phyloP scores from a whole-genome alignment of 2,329 filamentous ascomycete species.

The Monosporascus sp. region DNA sequence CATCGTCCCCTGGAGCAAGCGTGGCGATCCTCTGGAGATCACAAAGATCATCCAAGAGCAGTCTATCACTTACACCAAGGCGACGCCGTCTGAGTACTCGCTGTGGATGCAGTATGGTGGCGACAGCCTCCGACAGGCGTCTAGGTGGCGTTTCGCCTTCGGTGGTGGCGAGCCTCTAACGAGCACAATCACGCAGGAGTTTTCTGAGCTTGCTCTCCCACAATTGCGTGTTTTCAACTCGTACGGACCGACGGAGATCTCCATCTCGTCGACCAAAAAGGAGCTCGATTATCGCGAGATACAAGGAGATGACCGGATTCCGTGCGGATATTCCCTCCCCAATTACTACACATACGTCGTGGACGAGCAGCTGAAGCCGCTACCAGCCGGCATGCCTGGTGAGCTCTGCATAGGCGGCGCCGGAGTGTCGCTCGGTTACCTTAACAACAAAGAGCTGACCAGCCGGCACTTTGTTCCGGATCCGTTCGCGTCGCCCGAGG shows the following conservation, averaged over 20 bases:
- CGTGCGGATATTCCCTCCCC: constrained; percentile 4
- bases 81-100: constrained; percentile 33
- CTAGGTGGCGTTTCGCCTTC: constrained; percentile 25
- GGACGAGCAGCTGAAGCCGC: constrained; percentile 27
- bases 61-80: constrained; percentile 28
- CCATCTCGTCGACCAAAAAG: constrained; percentile 2
- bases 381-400: constrained; percentile 35
- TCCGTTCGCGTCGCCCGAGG: not conserved
- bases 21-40: constrained; percentile 25
- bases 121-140: constrained; percentile 4
- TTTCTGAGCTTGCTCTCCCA: constrained; percentile 4
- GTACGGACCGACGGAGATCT: constrained; percentile 13
- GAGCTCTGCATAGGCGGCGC: constrained; percentile 36
- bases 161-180: constrained; percentile 26
- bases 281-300: constrained; percentile 1
- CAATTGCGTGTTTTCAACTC: constrained; percentile 10
- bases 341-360: constrained; percentile 30
- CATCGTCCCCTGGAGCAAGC: constrained; percentile 17
- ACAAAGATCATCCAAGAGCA: constrained; percentile 25
- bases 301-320: not conserved
- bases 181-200: not conserved
- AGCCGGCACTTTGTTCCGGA: not conserved
- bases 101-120: constrained; percentile 14
- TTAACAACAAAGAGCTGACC: constrained; percentile 18
- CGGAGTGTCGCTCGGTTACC: constrained; percentile 30